Evolutionary conservation across 257 asterid genomes (phyloP).

Genomic region (Primulina tabacum): DNA sequence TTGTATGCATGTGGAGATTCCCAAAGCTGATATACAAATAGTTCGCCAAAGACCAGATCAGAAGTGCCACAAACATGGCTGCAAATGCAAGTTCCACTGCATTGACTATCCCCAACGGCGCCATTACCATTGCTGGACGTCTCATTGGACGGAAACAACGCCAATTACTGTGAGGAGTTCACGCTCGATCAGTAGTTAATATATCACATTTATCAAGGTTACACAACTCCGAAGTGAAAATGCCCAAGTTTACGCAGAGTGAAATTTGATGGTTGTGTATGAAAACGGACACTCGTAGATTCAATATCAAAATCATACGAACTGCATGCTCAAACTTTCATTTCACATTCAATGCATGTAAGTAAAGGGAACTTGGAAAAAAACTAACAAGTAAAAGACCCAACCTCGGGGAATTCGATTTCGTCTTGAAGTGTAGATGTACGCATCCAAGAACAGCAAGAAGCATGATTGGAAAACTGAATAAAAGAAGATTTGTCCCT

Average conservation of each 20-base stretch:
- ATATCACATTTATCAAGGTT: too few species aligned
- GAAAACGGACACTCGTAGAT: too few species aligned
- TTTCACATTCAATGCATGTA: not conserved
- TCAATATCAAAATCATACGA: too few species aligned
- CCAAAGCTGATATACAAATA: conserved; percentile 41
- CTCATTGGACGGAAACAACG: conserved; percentile 25
- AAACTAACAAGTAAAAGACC: not conserved
- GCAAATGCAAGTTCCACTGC: conserved; percentile 44
- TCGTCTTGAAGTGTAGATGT: conserved; percentile 41
- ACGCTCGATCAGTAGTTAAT: not conserved
- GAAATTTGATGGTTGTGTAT: too few species aligned
- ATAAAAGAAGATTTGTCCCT: conserved; percentile 58
- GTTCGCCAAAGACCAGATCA: conserved; percentile 54
- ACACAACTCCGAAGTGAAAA: not conserved
- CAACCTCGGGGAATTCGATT: conserved; percentile 38
- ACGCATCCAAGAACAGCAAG: conserved; percentile 48
- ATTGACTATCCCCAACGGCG: conserved; percentile 48
- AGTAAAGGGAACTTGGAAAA: not conserved
- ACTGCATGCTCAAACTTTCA: not conserved
- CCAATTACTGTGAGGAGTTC: conserved; percentile 1
- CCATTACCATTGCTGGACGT: conserved; percentile 44
- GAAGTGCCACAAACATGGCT: conserved; percentile 45
- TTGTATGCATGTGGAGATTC: conserved; percentile 42
- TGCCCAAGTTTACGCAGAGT: too few species aligned
- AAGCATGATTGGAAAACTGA: conserved; percentile 51